phyloP scores from a whole-genome alignment of 2,329 filamentous ascomycete genomes.

The Akanthomyces dipterigenus region DNA sequence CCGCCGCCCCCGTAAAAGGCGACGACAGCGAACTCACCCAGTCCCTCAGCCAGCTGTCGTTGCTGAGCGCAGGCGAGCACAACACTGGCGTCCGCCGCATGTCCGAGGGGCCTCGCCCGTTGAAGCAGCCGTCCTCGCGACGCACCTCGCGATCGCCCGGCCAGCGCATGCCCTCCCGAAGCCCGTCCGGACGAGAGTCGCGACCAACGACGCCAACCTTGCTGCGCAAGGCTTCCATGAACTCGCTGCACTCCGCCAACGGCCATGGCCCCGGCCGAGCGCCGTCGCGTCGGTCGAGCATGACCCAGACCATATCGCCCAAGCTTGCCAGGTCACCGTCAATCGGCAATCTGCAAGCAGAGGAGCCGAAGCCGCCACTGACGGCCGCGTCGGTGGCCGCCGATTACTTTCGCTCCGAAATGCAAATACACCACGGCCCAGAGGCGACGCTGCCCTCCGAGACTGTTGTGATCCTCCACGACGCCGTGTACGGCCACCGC shows the following conservation, averaged over 20 bases:
- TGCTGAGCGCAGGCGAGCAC: slow-evolving; percentile 25
- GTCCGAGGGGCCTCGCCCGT: slow-evolving; percentile 25
- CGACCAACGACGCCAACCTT: slow-evolving; percentile 44
- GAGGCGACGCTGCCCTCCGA: slow-evolving; percentile 40
- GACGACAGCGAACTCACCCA: slow-evolving; percentile 30
- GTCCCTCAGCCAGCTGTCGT: slow-evolving; percentile 39
- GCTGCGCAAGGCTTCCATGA: slow-evolving; percentile 50
- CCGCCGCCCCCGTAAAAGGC: slow-evolving; percentile 15
- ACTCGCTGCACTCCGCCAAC: slow-evolving; percentile 46
- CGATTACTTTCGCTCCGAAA: slow-evolving; percentile 62
- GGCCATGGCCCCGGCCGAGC: slow-evolving; percentile 30
- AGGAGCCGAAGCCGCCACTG: slow-evolving; percentile 30
- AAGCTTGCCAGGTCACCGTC: slow-evolving; percentile 30
- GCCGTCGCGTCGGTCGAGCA: slow-evolving; percentile 43
- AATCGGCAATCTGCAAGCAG: slow-evolving; percentile 19
- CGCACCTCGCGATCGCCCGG: slow-evolving; percentile 32
- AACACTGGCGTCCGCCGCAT: slow-evolving; percentile 21
- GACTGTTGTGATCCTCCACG: slow-evolving; percentile 80
- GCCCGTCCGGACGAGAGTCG: slow-evolving; percentile 37
- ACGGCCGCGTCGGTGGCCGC: slow-evolving; percentile 54
- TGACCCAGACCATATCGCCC: slow-evolving; percentile 38
- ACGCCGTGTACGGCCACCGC: slow-evolving; percentile 90
- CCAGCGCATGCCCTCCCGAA: slow-evolving; percentile 33
- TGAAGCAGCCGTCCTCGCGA: slow-evolving; percentile 29
- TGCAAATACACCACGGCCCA: slow-evolving; percentile 52